phyloP scores from a whole-genome alignment of 495 filamentous ascomycete genomes.

The Lasiosphaeria ovina region DNA sequence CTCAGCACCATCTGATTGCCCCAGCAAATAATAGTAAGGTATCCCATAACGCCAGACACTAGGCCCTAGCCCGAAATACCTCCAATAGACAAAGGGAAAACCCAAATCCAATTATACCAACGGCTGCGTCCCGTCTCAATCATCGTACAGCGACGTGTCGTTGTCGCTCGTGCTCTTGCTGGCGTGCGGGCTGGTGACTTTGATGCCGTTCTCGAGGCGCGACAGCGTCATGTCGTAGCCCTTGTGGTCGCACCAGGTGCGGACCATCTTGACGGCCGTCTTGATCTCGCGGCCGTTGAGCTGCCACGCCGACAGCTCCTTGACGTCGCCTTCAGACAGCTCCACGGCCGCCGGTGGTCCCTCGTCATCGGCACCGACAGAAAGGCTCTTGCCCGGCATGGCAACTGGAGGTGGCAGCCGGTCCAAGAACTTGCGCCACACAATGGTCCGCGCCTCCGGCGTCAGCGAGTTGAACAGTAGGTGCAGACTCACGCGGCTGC shows the following conservation, averaged over 20 bases:
- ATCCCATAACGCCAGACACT: no score
- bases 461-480: conserved; percentile 31
- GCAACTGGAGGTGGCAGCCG: conserved; percentile 8
- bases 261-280: conserved; percentile 57
- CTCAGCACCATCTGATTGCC: no score
- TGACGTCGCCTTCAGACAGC: conserved; percentile 44
- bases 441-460: conserved; percentile 24
- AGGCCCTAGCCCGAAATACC: no score
- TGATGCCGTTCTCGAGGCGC: conserved; percentile 37
- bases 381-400: background rate
- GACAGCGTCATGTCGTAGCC: conserved; percentile 32
- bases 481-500: conserved; percentile 34
- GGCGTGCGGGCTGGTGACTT: conserved; percentile 34
- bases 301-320: conserved; percentile 42
- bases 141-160: conserved; percentile 26
- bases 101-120: no score
- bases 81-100: no score
- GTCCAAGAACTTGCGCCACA: conserved; percentile 36
- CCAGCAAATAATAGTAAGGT: no score
- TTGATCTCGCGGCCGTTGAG: conserved; percentile 66
- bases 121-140: background rate
- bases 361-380: background rate
- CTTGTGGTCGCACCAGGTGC: conserved; percentile 39
- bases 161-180: conserved; percentile 16
- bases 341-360: conserved; percentile 22